A percentile compares a stretch with the other conserved stretches of the same genome.
Evolutionary conservation across 179 eudicot species (phyloP).

Genomic region (Vitellaria paradoxa): DNA sequence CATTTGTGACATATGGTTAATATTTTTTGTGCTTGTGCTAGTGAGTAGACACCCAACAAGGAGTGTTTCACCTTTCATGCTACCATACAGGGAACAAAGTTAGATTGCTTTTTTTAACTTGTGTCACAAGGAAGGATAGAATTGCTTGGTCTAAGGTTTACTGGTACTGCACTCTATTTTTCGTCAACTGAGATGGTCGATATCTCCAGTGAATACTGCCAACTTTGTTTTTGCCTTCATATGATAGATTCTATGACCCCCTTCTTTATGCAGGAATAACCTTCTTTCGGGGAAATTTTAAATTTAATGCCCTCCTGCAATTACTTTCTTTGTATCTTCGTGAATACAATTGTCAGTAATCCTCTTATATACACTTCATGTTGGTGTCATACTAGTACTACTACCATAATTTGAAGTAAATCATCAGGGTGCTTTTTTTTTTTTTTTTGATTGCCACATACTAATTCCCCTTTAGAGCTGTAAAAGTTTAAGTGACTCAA

Average conservation of each 20-base stretch:
- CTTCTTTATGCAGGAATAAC: too few relatives aligned
- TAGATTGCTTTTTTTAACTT: neutral
- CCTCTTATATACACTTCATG: neutral
- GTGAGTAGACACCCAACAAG: neutral
- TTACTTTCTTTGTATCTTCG: neutral
- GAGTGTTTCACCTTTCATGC: neutral
- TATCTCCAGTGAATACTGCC: neutral
- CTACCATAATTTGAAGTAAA: neutral
- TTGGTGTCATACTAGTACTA: neutral
- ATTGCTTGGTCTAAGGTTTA: neutral
- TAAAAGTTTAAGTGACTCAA: constrained; percentile 10
- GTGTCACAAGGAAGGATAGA: constrained; percentile 7
- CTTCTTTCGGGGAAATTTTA: too few relatives aligned
- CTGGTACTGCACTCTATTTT: neutral
- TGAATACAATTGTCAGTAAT: neutral
- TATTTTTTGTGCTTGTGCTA: neutral
- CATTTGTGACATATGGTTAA: neutral
- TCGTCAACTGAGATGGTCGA: neutral
- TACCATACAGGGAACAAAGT: neutral
- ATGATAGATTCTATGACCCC: too few relatives aligned
- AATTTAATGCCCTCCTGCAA: neutral
- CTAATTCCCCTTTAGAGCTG: neutral
- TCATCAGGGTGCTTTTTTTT: too few relatives aligned
- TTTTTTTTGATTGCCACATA: neutral
- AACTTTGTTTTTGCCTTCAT: too few relatives aligned